Evolutionary conservation across 2,329 filamentous ascomycete species (phyloP).

Genomic region (Laburnicola sp.): DNA sequence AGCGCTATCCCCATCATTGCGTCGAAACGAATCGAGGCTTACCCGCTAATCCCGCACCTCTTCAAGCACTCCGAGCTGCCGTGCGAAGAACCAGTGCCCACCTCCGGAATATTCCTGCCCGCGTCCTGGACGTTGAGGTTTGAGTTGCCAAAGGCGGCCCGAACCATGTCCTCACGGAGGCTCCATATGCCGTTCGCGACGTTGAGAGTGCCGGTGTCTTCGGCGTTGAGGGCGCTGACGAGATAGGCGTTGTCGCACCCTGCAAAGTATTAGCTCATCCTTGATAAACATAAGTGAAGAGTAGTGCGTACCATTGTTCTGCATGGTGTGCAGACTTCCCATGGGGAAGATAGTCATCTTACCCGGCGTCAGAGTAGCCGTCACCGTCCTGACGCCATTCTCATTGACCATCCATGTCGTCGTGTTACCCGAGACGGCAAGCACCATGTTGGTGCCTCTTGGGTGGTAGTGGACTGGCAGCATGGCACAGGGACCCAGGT

Average conservation of each 20-base stretch:
- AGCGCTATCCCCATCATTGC: too few species aligned
- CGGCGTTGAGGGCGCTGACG: constrained; percentile 53
- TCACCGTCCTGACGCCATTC: constrained; percentile 53
- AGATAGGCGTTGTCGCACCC: constrained; percentile 55
- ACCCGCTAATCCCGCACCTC: background rate
- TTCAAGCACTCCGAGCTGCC: constrained; percentile 48
- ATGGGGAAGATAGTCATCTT: constrained; percentile 57
- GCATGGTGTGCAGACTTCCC: constrained; percentile 55
- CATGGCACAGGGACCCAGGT: constrained; percentile 57
- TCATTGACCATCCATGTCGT: constrained; percentile 58
- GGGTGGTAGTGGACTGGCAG: constrained; percentile 57
- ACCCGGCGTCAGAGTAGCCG: constrained; percentile 47
- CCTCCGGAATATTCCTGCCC: constrained; percentile 37
- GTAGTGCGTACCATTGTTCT: constrained; percentile 50
- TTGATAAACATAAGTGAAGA: constrained; percentile 1
- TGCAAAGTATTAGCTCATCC: constrained; percentile 19
- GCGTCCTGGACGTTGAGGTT: constrained; percentile 37
- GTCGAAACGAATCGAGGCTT: background rate
- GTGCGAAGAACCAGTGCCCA: constrained; percentile 50
- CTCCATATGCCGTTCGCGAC: constrained; percentile 50
- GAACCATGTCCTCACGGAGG: constrained; percentile 47
- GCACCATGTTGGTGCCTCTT: constrained; percentile 55
- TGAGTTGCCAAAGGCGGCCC: constrained; percentile 49
- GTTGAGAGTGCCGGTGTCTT: constrained; percentile 57
- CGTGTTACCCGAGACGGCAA: constrained; percentile 53